Conservation (phyloP, 495 filamentous ascomycete genomes). For the Penicillium bialowiezense region DNA sequence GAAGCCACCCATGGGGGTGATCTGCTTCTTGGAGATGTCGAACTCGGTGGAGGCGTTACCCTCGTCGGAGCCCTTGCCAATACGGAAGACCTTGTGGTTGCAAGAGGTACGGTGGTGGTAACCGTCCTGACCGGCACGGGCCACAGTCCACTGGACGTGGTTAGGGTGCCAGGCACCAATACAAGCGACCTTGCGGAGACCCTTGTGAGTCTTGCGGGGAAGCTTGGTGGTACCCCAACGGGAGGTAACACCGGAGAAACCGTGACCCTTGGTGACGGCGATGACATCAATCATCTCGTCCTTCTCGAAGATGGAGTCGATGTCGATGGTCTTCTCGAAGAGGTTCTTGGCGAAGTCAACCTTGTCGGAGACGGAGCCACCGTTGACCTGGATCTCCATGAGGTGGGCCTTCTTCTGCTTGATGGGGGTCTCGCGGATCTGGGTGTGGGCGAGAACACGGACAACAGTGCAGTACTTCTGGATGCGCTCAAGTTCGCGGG, state of each 20-base stretch:
- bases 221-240: slow-evolving; percentile 99
- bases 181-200: slow-evolving; percentile 99
- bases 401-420: slow-evolving; percentile 99
- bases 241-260: slow-evolving; percentile 93
- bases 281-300: slow-evolving; percentile 99
- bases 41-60: slow-evolving; percentile 92
- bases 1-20: slow-evolving; percentile 98
- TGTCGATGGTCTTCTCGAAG: slow-evolving; percentile 96
- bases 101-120: slow-evolving; percentile 99
- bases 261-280: slow-evolving; percentile 99
- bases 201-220: slow-evolving; percentile 99
- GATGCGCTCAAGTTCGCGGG: slow-evolving; percentile 97
- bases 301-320: slow-evolving; percentile 96
- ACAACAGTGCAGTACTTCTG: slow-evolving; percentile 99
- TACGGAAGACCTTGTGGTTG: slow-evolving; percentile 99
- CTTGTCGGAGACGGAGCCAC: slow-evolving; percentile 91
- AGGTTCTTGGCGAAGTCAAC: slow-evolving; percentile 89
- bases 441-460: slow-evolving; percentile 97
- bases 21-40: slow-evolving; percentile 98
- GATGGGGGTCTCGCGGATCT: slow-evolving; percentile 97
- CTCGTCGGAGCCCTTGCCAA: slow-evolving; percentile 85
- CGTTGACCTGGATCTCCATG: slow-evolving; percentile 99
- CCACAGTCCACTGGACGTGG: slow-evolving; percentile 99
- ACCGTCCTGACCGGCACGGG: slow-evolving; percentile 99
- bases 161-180: slow-evolving; percentile 99